A percentile compares a stretch with the other conserved stretches of the same genome.
These are phyloP conservation scores for Chloris gayana DNA, from an alignment of 176 grass and related monocot genomes.

Conservation along the genomic window DNA sequence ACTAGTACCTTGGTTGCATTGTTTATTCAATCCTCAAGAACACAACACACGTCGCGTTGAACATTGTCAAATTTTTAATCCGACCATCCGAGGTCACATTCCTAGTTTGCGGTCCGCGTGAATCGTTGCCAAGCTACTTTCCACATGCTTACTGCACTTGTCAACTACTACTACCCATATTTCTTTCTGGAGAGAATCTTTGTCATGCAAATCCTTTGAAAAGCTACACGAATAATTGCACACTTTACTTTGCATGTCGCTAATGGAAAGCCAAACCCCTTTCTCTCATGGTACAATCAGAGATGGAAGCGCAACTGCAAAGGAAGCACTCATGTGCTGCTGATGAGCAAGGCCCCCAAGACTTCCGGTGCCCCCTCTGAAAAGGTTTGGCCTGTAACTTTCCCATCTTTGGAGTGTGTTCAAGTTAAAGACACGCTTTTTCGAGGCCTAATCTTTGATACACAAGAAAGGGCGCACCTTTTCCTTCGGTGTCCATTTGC, in stretches of 20 bases:
- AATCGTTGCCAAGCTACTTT: slow-evolving; percentile 11
- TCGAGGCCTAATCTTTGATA: slow-evolving; percentile 51
- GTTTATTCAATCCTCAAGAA: slow-evolving; percentile 15
- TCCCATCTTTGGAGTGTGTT: slow-evolving; percentile 28
- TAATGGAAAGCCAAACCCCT: slow-evolving; percentile 66
- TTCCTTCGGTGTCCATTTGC: slow-evolving; percentile 32
- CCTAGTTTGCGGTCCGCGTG: slow-evolving; percentile 30
- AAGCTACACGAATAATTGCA: slow-evolving; percentile 22
- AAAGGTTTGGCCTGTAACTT: slow-evolving; percentile 74
- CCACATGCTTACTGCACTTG: slow-evolving; percentile 39
- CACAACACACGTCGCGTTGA: neutral
- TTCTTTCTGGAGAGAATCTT: slow-evolving; percentile 14
- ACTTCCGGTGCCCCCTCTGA: slow-evolving; percentile 70
- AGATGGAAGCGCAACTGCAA: slow-evolving; percentile 40
- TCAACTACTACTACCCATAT: slow-evolving; percentile 21
- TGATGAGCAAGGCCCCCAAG: slow-evolving; percentile 80
- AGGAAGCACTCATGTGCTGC: slow-evolving; percentile 66
- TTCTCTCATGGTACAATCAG: slow-evolving; percentile 62
- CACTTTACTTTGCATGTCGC: slow-evolving; percentile 56
- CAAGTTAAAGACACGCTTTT: slow-evolving; percentile 42
- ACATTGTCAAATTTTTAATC: neutral
- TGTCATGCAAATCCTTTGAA: slow-evolving; percentile 29
- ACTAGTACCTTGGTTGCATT: neutral
- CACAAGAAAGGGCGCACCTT: slow-evolving; percentile 12
- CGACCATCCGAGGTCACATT: neutral